These are phyloP conservation scores for Candida tetrigidarum DNA, from an alignment of 1,139 yeast species.

Conservation along the genomic window DNA sequence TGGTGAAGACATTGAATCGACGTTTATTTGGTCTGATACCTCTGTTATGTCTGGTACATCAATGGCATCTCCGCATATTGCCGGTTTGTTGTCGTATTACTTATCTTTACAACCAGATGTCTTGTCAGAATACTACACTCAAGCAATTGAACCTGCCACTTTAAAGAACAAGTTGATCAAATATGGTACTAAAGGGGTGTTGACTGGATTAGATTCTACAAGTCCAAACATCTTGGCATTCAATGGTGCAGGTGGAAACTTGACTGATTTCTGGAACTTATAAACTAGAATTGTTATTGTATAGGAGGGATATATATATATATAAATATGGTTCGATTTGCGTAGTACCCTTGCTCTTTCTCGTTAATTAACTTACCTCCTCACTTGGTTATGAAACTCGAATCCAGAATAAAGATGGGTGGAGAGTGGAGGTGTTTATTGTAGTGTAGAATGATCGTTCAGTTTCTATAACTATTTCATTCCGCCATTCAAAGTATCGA, in stretches of 20 bases:
- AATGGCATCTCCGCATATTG: slow-evolving; percentile 98
- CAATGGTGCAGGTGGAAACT: slow-evolving; percentile 91
- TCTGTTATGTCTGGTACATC: slow-evolving; percentile 92
- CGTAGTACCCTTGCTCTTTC: too few species aligned
- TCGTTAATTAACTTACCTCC: too few species aligned
- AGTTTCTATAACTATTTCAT: too few species aligned
- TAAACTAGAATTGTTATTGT: slow-evolving; percentile 12
- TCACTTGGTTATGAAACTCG: too few species aligned
- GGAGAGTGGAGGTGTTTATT: too few species aligned
- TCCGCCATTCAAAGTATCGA: too few species aligned
- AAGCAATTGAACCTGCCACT: slow-evolving; percentile 78
- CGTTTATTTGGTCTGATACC: slow-evolving; percentile 80
- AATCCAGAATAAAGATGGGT: too few species aligned
- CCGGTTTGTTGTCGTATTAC: slow-evolving; percentile 88
- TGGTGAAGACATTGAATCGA: slow-evolving; percentile 78
- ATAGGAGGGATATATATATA: background rate
- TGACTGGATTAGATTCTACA: slow-evolving; percentile 67
- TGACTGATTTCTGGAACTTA: slow-evolving; percentile 67
- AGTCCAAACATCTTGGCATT: slow-evolving; percentile 85
- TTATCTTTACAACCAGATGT: slow-evolving; percentile 89
- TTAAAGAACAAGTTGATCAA: slow-evolving; percentile 86
- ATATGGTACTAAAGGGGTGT: slow-evolving; percentile 72
- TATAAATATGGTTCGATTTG: too few species aligned
- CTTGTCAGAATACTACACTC: slow-evolving; percentile 68
- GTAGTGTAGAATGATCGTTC: too few species aligned